Evolutionary conservation across 176 grass and related monocot genomes (phyloP), one percentile per base, ranked within the genome.

Genomic region (Secale cereale): DNA sequence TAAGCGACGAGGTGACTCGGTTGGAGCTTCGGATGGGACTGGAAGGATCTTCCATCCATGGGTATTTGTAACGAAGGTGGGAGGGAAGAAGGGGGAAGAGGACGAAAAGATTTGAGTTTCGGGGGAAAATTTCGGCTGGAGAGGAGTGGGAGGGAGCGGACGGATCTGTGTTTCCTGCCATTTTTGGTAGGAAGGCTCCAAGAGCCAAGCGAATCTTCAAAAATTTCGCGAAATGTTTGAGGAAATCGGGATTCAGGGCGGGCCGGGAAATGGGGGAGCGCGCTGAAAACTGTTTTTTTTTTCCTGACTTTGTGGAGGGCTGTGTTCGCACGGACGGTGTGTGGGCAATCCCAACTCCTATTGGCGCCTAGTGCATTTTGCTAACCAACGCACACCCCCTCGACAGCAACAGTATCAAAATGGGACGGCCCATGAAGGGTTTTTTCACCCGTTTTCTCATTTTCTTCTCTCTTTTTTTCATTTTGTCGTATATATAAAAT

Each of bases 41-140:
- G 43, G 45, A 12, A 23, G 35, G n/a, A 68, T 77, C 37, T 39
- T 77, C 74, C 80, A 86, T 77, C 74, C 80, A 87, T 86, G 84
- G 78, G 28, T 90, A 90, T 83, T 80, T 90, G 89, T 87, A 79
- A 74, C 59, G 27, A 1, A 20, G 82, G 69, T 22, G 12, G 36
- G 41, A 74, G 71, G 60, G 69, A 20, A 20, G 23, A 28, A 19
- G 29, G 29, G 43, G 54, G 65, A 50, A 28, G 16, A 67, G 60
- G 16, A 31, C 22, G 31, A 31, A 41, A 43, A 35, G 68, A 74
- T 90, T 90, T 74, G 66, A 86, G 57, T 74, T 85, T 69, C 19
- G 6, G 60, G 62, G n/a, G 31, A 60, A 33, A n/a, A 0, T 13
- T 59, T 82, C 10, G 56, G 13, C 2, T 32, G 27, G 12, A 12